phyloP scores from a whole-genome alignment of 164 flowering plant genomes.

The Protea cynaroides region DNA sequence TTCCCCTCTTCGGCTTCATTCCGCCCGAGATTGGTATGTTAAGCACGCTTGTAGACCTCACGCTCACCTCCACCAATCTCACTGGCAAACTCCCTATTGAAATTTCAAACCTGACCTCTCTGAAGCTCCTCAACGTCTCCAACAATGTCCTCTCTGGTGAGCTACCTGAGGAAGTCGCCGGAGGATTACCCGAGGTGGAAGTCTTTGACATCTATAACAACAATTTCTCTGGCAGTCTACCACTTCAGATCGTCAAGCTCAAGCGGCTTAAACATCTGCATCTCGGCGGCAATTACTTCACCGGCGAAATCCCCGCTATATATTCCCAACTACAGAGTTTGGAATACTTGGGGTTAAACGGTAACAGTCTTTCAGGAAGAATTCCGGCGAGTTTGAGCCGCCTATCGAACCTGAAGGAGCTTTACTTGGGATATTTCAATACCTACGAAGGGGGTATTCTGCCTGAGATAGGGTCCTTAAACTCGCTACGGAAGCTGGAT shows the following conservation, averaged over 20 bases:
- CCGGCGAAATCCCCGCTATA: conserved; percentile 55
- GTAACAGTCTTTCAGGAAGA: conserved; percentile 44
- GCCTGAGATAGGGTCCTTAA: conserved; percentile 52
- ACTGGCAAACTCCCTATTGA: conserved; percentile 61
- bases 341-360: conserved; percentile 54
- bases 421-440: conserved; percentile 46
- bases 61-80: conserved; percentile 41
- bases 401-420: conserved; percentile 31
- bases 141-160: conserved; percentile 42
- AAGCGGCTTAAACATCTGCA: conserved; percentile 37
- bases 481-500: conserved; percentile 40
- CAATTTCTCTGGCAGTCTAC: conserved; percentile 58
- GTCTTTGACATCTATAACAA: conserved; percentile 62
- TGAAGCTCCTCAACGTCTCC: conserved; percentile 55
- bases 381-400: conserved; percentile 45
- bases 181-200: conserved; percentile 40
- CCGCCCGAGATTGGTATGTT: conserved; percentile 68
- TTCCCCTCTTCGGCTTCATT: conserved; percentile 40
- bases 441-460: conserved; percentile 49
- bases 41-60: conserved; percentile 46
- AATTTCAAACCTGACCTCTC: conserved; percentile 40
- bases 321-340: conserved; percentile 51
- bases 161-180: conserved; percentile 36
- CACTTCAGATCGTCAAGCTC: conserved; percentile 33
- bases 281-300: conserved; percentile 72